Evolutionary conservation across 345 rosid genomes (phyloP).

Genomic region (Cardamine occulta): DNA sequence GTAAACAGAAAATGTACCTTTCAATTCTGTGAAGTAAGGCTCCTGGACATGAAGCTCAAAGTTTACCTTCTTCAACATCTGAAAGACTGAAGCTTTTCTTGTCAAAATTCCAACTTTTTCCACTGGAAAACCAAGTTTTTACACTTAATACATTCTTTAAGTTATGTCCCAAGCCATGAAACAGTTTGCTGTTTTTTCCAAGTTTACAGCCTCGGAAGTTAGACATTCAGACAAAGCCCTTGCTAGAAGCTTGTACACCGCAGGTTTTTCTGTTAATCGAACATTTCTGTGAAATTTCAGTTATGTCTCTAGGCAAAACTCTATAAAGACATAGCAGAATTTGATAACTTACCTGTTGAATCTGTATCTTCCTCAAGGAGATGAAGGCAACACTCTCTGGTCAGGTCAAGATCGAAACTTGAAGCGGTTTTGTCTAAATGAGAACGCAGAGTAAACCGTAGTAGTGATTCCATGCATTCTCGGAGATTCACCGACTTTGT

Average conservation of each 20-base stretch:
- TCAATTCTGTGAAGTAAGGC: slow-evolving; percentile 68
- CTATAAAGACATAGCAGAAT: neutral
- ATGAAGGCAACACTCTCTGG: slow-evolving; percentile 36
- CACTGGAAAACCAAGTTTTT: neutral
- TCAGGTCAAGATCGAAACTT: slow-evolving; percentile 37
- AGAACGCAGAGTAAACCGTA: slow-evolving; percentile 27
- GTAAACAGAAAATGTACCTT: slow-evolving; percentile 47
- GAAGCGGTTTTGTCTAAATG: slow-evolving; percentile 16
- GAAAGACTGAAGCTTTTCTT: slow-evolving; percentile 13
- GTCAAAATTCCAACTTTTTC: neutral
- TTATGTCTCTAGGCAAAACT: neutral
- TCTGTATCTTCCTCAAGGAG: slow-evolving; percentile 32
- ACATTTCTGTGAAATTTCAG: slow-evolving; percentile 3
- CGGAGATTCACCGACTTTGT: slow-evolving; percentile 30
- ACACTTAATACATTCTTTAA: slow-evolving; percentile 43
- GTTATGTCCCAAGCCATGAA: slow-evolving; percentile 48
- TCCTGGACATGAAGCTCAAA: slow-evolving; percentile 79
- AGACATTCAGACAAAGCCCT: slow-evolving; percentile 49
- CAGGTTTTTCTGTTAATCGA: slow-evolving; percentile 34
- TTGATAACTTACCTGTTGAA: slow-evolving; percentile 24
- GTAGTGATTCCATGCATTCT: slow-evolving; percentile 23
- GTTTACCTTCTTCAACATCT: slow-evolving; percentile 60
- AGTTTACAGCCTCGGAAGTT: slow-evolving; percentile 38
- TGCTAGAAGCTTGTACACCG: slow-evolving; percentile 56
- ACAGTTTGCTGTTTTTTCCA: slow-evolving; percentile 41